These are phyloP conservation scores for Tylopilus rubrobrunneus DNA, from an alignment of 768 basidiomycete genomes.

Conservation along the genomic window DNA sequence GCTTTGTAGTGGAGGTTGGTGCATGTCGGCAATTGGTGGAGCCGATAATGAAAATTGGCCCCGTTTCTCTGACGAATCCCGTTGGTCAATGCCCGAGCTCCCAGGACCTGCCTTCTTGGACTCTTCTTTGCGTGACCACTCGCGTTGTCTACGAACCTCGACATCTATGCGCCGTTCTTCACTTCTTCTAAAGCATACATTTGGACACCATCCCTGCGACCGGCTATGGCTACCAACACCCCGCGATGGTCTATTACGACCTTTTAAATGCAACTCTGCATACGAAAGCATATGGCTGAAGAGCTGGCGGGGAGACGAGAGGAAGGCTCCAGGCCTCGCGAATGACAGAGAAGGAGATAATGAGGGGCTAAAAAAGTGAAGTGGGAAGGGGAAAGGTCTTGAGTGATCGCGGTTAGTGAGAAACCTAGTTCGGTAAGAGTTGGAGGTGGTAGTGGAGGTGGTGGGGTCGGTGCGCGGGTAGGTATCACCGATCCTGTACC, in stretches of 20 bases:
- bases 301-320: constrained; percentile 65
- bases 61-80: constrained; percentile 44
- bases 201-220: constrained; percentile 79
- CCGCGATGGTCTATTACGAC: constrained; percentile 92
- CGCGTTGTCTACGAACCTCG: constrained; percentile 71
- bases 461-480: constrained; percentile 60
- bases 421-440: constrained; percentile 74
- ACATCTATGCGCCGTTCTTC: constrained; percentile 83
- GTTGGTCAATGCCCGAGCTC: constrained; percentile 33
- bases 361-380: constrained; percentile 79
- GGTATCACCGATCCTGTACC: constrained; percentile 44
- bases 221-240: constrained; percentile 86
- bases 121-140: constrained; percentile 64
- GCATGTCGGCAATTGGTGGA: constrained; percentile 36
- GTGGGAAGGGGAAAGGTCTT: constrained; percentile 69
- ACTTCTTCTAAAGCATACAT: constrained; percentile 88
- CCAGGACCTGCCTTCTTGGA: constrained; percentile 48
- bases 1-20: constrained; percentile 34
- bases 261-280: constrained; percentile 79
- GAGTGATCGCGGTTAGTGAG: constrained; percentile 61
- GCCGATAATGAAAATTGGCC: constrained; percentile 51
- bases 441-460: constrained; percentile 68
- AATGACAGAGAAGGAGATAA: constrained; percentile 78
- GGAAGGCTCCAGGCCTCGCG: constrained; percentile 84
- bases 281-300: constrained; percentile 77